Conservation (phyloP, 2,329 filamentous ascomycete genomes). For the Clonostachys rhizophaga region DNA sequence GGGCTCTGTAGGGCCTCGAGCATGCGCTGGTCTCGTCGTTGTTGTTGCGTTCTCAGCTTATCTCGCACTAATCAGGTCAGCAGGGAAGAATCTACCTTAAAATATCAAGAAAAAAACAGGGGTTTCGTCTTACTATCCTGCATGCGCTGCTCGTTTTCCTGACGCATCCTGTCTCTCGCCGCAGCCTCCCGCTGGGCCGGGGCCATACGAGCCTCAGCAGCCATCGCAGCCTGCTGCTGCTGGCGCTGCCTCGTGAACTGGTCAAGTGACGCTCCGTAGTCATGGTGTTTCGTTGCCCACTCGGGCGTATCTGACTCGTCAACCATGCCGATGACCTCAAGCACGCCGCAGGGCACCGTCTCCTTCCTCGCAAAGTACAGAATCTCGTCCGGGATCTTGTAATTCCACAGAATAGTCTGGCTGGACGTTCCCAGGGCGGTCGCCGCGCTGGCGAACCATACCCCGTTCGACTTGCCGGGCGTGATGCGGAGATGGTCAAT, state of each 20-base stretch:
- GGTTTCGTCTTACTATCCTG: constrained; percentile 33
- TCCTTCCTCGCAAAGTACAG: constrained; percentile 43
- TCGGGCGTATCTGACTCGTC: constrained; percentile 46
- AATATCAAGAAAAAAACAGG: not conserved
- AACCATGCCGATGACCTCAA: constrained; percentile 48
- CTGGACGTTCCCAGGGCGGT: constrained; percentile 51
- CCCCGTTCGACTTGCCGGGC: constrained; percentile 26
- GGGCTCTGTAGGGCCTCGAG: constrained; percentile 48
- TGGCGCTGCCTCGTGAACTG: constrained; percentile 23
- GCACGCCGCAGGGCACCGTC: constrained; percentile 53
- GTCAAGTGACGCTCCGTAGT: constrained; percentile 22
- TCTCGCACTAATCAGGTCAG: constrained; percentile 30
- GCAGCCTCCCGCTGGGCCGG: constrained; percentile 35
- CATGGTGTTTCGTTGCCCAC: constrained; percentile 41
- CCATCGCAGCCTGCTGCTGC: constrained; percentile 34
- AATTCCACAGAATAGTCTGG: constrained; percentile 56
- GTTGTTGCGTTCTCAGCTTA: constrained; percentile 24
- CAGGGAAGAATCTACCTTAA: not conserved
- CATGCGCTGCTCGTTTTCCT: constrained; percentile 36
- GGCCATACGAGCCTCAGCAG: constrained; percentile 36
- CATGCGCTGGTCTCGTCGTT: constrained; percentile 38
- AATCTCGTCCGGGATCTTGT: constrained; percentile 49
- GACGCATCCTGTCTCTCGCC: constrained; percentile 28
- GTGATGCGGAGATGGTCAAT: constrained; percentile 40
- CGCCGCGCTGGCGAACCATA: constrained; percentile 52